phyloP scores from a whole-genome alignment of 805 yeast genomes.

The Torulaspora delbrueckii region DNA sequence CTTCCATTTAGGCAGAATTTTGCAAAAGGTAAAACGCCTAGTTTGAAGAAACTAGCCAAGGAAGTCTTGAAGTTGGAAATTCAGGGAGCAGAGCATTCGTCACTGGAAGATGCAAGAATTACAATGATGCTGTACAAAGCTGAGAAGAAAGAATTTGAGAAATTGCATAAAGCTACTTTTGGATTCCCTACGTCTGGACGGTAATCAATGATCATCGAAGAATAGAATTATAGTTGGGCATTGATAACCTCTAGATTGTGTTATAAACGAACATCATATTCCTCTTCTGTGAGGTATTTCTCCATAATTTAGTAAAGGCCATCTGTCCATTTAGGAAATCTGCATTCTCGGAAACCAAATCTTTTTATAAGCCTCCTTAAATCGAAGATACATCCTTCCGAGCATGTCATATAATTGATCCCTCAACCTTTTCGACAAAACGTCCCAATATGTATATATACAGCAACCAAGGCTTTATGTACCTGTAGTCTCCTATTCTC shows the following conservation, averaged over 20 bases:
- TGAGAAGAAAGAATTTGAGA: conserved; percentile 59
- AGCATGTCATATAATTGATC: neutral
- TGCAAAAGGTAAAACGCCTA: conserved; percentile 66
- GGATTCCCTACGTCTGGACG: conserved; percentile 2
- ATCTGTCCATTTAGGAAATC: neutral
- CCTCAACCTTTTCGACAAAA: neutral
- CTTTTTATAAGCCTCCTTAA: neutral
- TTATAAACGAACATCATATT: too few relatives aligned
- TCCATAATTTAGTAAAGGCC: neutral
- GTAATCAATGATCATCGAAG: neutral
- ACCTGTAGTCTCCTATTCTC: too few relatives aligned
- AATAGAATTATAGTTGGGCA: too few relatives aligned
- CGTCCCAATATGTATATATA: neutral
- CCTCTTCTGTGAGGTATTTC: neutral
- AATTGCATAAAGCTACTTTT: conserved; percentile 24
- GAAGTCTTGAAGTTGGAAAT: conserved; percentile 56
- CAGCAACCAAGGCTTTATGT: too few relatives aligned
- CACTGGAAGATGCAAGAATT: conserved; percentile 86
- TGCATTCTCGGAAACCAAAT: neutral
- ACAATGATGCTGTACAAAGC: conserved; percentile 75
- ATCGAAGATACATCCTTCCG: neutral
- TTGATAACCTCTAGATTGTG: too few relatives aligned
- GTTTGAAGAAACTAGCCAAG: conserved; percentile 58
- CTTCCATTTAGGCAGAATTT: conserved; percentile 49
- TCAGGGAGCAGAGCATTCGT: conserved; percentile 73